Evolutionary conservation across 2,329 filamentous ascomycete species (phyloP).

Genomic region (Colletotrichum cereale): DNA sequence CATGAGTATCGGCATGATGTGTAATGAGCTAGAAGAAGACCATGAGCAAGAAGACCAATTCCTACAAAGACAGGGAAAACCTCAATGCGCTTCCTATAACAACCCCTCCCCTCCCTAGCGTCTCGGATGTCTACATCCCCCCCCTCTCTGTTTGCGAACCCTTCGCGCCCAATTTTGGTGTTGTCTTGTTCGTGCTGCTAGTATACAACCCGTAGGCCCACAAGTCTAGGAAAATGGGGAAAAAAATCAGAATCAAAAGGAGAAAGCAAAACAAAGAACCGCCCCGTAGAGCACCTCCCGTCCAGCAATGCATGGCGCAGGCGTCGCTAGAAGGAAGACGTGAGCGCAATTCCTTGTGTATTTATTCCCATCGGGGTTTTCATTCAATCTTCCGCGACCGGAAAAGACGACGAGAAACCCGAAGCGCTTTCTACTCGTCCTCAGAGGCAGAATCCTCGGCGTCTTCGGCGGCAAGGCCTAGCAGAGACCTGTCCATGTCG

Average conservation of each 20-base stretch:
- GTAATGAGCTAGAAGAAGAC: not conserved
- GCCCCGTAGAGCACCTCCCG: not conserved
- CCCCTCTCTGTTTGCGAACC: not conserved
- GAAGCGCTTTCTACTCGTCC: conserved; percentile 10
- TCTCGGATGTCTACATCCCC: conserved; percentile 1
- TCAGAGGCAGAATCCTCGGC: conserved; percentile 32
- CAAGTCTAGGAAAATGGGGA: conserved; percentile 18
- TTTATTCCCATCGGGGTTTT: not conserved
- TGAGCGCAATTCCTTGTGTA: not conserved
- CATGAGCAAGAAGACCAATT: not conserved
- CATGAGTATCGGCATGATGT: not conserved
- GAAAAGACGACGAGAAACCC: not conserved
- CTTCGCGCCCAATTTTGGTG: conserved; percentile 13
- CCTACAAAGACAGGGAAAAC: not conserved
- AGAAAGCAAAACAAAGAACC: not conserved
- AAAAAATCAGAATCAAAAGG: not conserved
- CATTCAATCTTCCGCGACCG: not conserved
- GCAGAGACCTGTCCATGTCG: conserved; percentile 47
- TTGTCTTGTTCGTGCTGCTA: conserved; percentile 24
- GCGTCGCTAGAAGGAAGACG: not conserved
- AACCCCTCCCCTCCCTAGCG: not conserved
- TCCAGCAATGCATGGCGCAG: not conserved
- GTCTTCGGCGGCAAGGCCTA: conserved; percentile 36
- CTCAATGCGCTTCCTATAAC: not conserved
- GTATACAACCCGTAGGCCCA: conserved; percentile 36